These are phyloP conservation scores for Coemansia sp. DNA, from an alignment of 192 early-diverging fungal genomes.

Conservation along the genomic window DNA sequence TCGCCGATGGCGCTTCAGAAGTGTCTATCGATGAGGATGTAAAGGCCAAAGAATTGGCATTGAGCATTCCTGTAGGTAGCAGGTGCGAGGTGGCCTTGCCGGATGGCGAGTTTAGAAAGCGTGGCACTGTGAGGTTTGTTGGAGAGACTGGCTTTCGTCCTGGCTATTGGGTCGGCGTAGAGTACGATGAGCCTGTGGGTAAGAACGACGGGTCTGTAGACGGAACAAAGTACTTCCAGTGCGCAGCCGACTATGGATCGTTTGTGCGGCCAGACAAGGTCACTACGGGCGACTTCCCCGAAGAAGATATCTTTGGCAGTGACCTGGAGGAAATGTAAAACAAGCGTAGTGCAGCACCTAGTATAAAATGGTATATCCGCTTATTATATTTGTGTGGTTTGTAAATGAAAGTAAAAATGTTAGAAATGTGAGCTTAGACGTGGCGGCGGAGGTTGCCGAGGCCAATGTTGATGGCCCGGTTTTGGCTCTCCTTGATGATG, in stretches of 20 bases:
- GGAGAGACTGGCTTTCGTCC: conserved; percentile 78
- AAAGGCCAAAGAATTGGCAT: conserved; percentile 61
- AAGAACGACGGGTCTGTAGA: conserved; percentile 90
- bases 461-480: conserved; percentile 54
- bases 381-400: conserved; percentile 2
- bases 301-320: conserved; percentile 79
- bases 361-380: conserved; percentile 11
- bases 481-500: conserved; percentile 47
- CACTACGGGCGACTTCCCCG: conserved; percentile 90
- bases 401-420: conserved; percentile 2
- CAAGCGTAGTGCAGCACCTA: conserved; percentile 34
- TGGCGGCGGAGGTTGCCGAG: conserved; percentile 46
- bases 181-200: conserved; percentile 96
- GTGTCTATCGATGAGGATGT: conserved; percentile 80
- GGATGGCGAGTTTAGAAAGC: conserved; percentile 56
- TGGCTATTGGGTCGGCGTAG: conserved; percentile 92
- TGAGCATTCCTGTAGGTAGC: conserved; percentile 70
- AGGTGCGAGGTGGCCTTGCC: conserved; percentile 79
- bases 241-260: conserved; percentile 73
- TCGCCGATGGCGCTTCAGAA: conserved; percentile 77
- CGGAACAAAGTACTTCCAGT: conserved; percentile 78
- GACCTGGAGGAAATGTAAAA: conserved; percentile 67
- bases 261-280: conserved; percentile 93
- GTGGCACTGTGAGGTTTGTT: conserved; percentile 74
- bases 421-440: conserved; percentile 19